Evolutionary conservation across 2,329 filamentous ascomycete species (phyloP).

Genomic region (Dichotomopilus funicola): DNA sequence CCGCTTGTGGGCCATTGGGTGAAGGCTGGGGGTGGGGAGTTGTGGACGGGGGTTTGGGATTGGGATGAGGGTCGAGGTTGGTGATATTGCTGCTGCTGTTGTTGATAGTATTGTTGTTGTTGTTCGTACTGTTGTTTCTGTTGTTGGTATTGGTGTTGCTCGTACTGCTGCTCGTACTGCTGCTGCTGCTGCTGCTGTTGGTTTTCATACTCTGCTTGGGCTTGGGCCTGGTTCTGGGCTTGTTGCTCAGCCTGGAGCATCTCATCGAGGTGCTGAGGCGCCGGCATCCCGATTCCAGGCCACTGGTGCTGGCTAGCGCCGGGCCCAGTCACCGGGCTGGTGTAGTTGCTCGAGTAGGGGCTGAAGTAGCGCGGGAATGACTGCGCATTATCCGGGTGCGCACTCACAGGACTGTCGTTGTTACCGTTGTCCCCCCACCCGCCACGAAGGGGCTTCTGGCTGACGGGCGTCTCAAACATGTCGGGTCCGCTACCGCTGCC

Average conservation of each 20-base stretch:
- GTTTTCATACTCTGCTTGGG: no score
- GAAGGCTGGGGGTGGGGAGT: constrained; percentile 4
- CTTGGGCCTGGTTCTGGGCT: background rate
- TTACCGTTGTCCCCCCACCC: constrained; percentile 33
- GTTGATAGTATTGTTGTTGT: no score
- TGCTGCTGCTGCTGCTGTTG: no score
- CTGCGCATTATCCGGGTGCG: constrained; percentile 26
- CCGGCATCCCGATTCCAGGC: constrained; percentile 15
- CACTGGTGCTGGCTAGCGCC: constrained; percentile 17
- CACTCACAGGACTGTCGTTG: constrained; percentile 42
- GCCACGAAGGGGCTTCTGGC: constrained; percentile 44
- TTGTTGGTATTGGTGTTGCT: no score
- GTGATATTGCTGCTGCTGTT: no score
- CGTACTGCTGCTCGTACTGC: no score
- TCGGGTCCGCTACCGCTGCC: constrained; percentile 29
- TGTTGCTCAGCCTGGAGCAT: constrained; percentile 9
- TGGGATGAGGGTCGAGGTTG: no score
- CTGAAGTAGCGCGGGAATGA: constrained; percentile 45
- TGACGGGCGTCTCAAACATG: constrained; percentile 47
- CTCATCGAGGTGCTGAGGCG: constrained; percentile 26
- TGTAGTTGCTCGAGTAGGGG: constrained; percentile 54
- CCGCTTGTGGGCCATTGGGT: constrained; percentile 20
- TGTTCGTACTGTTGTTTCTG: no score
- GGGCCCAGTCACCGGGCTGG: constrained; percentile 43
- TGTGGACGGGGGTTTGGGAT: constrained; percentile 1